phyloP scores from a whole-genome alignment of 192 early-diverging fungal species.

The Coemansia sp. region DNA sequence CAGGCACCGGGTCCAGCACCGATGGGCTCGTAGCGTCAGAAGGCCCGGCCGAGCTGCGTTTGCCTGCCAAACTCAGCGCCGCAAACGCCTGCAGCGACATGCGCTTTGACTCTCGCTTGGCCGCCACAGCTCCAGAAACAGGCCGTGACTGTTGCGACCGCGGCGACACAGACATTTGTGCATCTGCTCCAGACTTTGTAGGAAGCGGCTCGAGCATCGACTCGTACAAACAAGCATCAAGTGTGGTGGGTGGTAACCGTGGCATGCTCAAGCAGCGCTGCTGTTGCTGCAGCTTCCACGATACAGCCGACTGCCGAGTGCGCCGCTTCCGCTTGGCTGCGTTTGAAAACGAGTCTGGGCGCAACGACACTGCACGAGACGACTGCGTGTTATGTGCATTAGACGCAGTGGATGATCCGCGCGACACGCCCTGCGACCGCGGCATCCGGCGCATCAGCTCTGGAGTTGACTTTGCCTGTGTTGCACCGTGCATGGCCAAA shows the following conservation, averaged over 20 bases:
- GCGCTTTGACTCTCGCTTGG: constrained; percentile 4
- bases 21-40: constrained; percentile 2
- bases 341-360: constrained; percentile 34
- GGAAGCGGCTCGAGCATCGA: constrained; percentile 28
- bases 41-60: neutral
- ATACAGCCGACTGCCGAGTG: neutral
- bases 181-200: neutral
- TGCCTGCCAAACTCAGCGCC: neutral
- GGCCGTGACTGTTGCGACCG: constrained; percentile 12
- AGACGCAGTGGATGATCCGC: constrained; percentile 7
- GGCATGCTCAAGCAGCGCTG: constrained; percentile 46
- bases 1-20: constrained; percentile 28
- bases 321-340: neutral
- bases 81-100: constrained; percentile 16
- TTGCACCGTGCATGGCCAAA: neutral
- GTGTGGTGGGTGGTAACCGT: constrained; percentile 31
- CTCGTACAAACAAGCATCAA: constrained; percentile 36
- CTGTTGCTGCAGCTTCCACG: constrained; percentile 9
- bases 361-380: constrained; percentile 23
- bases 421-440: constrained; percentile 11
- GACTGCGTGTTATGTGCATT: constrained; percentile 2
- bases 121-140: constrained; percentile 5
- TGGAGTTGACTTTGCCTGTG: constrained; percentile 49
- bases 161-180: neutral
- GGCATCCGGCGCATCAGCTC: constrained; percentile 36